phyloP scores from a whole-genome alignment of 257 asterid species.

The Jacaranda mimosifolia region DNA sequence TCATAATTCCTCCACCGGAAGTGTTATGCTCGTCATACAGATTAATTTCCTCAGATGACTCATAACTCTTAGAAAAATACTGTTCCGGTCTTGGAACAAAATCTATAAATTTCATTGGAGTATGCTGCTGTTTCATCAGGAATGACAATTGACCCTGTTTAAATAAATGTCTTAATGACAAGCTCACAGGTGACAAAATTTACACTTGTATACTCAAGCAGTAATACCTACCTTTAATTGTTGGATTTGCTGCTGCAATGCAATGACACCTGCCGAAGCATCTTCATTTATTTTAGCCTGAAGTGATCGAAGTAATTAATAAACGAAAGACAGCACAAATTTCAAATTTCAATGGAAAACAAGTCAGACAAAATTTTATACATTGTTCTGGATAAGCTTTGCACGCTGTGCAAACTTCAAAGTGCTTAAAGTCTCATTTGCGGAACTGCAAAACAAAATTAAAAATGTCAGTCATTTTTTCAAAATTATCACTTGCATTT shows the following conservation, averaged over 20 bases:
- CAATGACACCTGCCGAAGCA: slow-evolving; percentile 78
- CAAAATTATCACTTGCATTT: slow-evolving; percentile 19
- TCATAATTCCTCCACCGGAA: slow-evolving; percentile 35
- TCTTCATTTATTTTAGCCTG: slow-evolving; percentile 94
- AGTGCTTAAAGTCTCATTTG: slow-evolving; percentile 83
- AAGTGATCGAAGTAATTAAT: slow-evolving; percentile 30
- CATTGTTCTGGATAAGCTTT: slow-evolving; percentile 90
- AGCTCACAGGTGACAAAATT: slow-evolving; percentile 36
- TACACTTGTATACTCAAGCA: slow-evolving; percentile 24
- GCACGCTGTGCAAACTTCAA: slow-evolving; percentile 93
- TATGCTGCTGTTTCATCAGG: slow-evolving; percentile 65
- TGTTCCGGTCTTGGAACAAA: slow-evolving; percentile 44
- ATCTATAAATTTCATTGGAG: slow-evolving; percentile 42
- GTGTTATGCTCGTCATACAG: slow-evolving; percentile 38
- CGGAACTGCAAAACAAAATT: slow-evolving; percentile 60
- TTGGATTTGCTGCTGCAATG: slow-evolving; percentile 79
- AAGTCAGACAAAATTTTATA: slow-evolving; percentile 38
- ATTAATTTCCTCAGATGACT: slow-evolving; percentile 46
- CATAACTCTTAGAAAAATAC: slow-evolving; percentile 44
- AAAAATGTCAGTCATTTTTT: background rate
- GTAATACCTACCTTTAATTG: slow-evolving; percentile 65
- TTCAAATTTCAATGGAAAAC: slow-evolving; percentile 27
- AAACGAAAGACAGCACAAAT: slow-evolving; percentile 24
- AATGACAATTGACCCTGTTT: slow-evolving; percentile 79
- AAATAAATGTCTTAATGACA: slow-evolving; percentile 37